Conservation (phyloP, 352 stramenopile species). For the Globisporangium polare region DNA sequence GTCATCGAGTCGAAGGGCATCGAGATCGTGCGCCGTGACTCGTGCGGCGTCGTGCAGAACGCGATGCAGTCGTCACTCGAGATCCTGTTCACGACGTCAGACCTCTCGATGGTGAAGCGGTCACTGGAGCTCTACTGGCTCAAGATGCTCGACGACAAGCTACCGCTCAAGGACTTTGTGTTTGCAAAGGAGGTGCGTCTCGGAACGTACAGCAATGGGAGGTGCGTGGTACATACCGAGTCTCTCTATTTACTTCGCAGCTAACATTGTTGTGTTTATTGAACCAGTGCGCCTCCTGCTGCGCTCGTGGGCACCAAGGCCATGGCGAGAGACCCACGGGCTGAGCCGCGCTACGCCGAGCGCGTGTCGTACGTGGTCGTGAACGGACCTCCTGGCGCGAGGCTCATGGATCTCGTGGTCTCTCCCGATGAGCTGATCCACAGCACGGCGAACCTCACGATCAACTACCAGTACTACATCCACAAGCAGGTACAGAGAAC, state of each 20-base stretch:
- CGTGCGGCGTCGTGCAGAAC: constrained; percentile 84
- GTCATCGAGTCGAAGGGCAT: constrained; percentile 91
- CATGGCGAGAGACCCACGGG: constrained; percentile 71
- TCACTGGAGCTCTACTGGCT: constrained; percentile 60
- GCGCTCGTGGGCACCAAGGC: constrained; percentile 76
- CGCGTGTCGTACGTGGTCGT: constrained; percentile 91
- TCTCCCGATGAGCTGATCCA: constrained; percentile 68
- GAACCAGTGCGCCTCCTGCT: constrained; percentile 56
- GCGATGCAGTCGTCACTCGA: constrained; percentile 64
- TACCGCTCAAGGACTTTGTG: constrained; percentile 76
- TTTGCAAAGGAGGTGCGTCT: constrained; percentile 86
- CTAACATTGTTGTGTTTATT: background rate
- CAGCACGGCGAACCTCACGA: constrained; percentile 34
- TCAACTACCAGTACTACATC: constrained; percentile 94
- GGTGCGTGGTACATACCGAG: constrained; percentile 18
- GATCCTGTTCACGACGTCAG: constrained; percentile 60
- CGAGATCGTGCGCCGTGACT: constrained; percentile 91
- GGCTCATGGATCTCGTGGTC: constrained; percentile 89
- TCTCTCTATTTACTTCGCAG: background rate
- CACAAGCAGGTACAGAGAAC: constrained; percentile 67
- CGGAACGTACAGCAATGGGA: constrained; percentile 70
- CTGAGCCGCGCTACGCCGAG: constrained; percentile 80
- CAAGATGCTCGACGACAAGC: constrained; percentile 55
- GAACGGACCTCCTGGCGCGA: constrained; percentile 76
- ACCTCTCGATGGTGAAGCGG: constrained; percentile 70